phyloP scores from a whole-genome alignment of 352 stramenopile species.

The Phytophthora brassicae region DNA sequence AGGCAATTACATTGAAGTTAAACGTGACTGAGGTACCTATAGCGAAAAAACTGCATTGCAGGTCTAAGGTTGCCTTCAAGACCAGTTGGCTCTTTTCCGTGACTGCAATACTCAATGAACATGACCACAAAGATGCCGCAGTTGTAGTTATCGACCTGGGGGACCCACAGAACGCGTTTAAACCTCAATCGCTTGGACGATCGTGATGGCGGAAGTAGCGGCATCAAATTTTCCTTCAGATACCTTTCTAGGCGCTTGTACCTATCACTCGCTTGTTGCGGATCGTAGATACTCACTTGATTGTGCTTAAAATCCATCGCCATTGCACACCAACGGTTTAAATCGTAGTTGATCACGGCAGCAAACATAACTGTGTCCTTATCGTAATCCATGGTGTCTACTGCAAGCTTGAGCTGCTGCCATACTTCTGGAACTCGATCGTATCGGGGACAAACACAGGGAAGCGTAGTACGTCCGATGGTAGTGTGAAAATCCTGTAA shows the following conservation, averaged over 20 bases:
- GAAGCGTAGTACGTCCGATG: not conserved
- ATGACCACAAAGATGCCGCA: conserved; percentile 9
- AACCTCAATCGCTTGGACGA: conserved; percentile 9
- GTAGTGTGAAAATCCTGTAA: conserved; percentile 11
- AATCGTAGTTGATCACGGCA: not conserved
- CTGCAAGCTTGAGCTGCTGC: not conserved
- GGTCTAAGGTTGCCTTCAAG: conserved; percentile 8
- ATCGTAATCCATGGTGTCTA: not conserved
- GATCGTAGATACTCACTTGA: not conserved
- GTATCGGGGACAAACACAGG: not conserved
- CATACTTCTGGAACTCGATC: conserved; percentile 1
- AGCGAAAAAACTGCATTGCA: conserved; percentile 18
- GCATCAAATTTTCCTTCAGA: conserved; percentile 2
- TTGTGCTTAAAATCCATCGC: not conserved
- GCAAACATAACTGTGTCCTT: conserved; percentile 5
- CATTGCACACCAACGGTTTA: conserved; percentile 14
- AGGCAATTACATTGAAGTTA: not conserved
- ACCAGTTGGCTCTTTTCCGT: not conserved
- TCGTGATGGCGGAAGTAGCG: not conserved
- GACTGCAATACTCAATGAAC: conserved; percentile 5
- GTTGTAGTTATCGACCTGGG: conserved; percentile 12
- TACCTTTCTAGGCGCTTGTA: not conserved
- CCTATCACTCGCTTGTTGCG: not conserved
- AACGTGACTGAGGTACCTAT: conserved; percentile 5
- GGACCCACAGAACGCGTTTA: not conserved